phyloP scores from a whole-genome alignment of 257 asterid species.

The Nicotiana knightiana region DNA sequence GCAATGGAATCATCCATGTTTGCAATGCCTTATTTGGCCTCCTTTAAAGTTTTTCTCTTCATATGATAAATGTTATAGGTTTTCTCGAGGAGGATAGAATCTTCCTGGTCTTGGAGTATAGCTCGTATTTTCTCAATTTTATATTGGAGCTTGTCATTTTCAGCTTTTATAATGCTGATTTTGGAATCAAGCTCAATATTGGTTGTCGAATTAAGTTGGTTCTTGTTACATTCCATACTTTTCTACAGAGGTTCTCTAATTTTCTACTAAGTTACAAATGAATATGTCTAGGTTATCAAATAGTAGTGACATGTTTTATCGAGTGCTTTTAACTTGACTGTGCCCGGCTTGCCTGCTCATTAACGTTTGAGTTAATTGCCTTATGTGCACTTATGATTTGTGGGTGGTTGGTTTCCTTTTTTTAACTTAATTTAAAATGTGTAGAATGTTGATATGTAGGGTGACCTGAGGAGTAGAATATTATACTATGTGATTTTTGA shows the following conservation, averaged over 20 bases:
- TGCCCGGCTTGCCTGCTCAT: background rate
- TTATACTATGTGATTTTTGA: background rate
- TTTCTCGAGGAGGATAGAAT: no score
- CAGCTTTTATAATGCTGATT: no score
- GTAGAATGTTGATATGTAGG: background rate
- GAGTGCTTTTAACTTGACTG: background rate
- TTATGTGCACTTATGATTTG: background rate
- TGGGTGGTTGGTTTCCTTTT: background rate
- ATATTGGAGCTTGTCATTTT: no score
- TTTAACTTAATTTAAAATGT: background rate
- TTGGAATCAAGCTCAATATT: no score
- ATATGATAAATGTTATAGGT: no score
- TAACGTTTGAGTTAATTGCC: background rate
- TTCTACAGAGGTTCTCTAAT: background rate
- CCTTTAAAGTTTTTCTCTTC: no score
- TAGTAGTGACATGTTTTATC: background rate
- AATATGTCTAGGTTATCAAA: background rate
- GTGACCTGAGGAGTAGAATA: background rate
- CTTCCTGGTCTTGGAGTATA: no score
- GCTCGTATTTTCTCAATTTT: no score
- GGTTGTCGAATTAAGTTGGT: no score
- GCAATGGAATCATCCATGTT: no score
- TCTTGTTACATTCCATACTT: no score
- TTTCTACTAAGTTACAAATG: background rate
- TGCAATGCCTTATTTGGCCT: no score